phyloP scores from a whole-genome alignment of 2,329 filamentous ascomycete species.

The Fusarium pseudoanthophilum region DNA sequence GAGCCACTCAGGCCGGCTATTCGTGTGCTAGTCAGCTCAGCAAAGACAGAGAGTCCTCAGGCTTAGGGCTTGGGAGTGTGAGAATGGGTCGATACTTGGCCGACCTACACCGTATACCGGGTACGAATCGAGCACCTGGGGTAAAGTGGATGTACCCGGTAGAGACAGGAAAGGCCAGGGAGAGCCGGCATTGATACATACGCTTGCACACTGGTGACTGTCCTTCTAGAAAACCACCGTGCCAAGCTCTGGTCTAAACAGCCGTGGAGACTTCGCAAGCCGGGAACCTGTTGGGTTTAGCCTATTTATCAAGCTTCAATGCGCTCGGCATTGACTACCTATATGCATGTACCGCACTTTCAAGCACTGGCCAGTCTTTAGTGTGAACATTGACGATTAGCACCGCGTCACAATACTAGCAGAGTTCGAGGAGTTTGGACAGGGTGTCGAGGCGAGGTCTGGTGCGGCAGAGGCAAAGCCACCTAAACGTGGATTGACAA shows the following conservation, averaged over 20 bases:
- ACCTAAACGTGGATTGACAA: slow-evolving; percentile 33
- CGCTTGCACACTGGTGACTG: slow-evolving; percentile 20
- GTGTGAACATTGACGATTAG: slow-evolving; percentile 38
- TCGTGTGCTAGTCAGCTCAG: slow-evolving; percentile 23
- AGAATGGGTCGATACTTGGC: slow-evolving; percentile 40
- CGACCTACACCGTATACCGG: slow-evolving; percentile 28
- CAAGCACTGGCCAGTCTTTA: slow-evolving; percentile 18
- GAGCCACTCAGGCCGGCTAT: slow-evolving; percentile 33
- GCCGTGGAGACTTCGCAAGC: slow-evolving; percentile 23
- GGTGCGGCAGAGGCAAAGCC: slow-evolving; percentile 25
- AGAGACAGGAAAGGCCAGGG: slow-evolving; percentile 31
- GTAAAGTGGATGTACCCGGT: slow-evolving; percentile 41
- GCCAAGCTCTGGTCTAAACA: slow-evolving; percentile 19
- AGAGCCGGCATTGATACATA: slow-evolving; percentile 30
- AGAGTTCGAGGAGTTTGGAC: slow-evolving; percentile 18
- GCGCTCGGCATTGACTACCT: slow-evolving; percentile 13
- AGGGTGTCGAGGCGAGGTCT: slow-evolving; percentile 34
- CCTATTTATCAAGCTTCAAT: slow-evolving; percentile 17
- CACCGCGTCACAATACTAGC: slow-evolving; percentile 4
- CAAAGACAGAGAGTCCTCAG: slow-evolving; percentile 8
- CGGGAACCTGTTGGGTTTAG: slow-evolving; percentile 21
- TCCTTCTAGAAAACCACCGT: slow-evolving; percentile 39
- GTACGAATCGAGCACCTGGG: slow-evolving; percentile 42
- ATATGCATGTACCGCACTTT: not conserved
- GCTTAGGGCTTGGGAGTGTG: slow-evolving; percentile 20